Percentiles rank a stretch among this genome's conserved stretches.
phyloP scores from a whole-genome alignment of 2,329 filamentous ascomycete genomes.

The Penicillium sp. region DNA sequence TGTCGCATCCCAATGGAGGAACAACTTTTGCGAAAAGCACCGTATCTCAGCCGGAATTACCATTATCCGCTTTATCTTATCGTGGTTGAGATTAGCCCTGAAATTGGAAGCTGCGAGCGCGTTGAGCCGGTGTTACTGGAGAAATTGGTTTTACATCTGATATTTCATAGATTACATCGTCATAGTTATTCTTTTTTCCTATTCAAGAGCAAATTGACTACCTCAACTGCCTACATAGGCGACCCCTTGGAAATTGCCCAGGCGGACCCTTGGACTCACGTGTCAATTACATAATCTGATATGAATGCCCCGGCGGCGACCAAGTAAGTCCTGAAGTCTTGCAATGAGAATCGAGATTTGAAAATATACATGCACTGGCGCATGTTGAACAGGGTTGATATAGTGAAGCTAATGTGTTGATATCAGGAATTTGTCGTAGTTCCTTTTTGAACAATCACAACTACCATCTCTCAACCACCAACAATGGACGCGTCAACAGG shows the following conservation, averaged over 20 bases:
- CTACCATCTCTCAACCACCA: conserved; percentile 1
- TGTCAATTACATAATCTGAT: conserved; percentile 3
- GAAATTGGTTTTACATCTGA: neutral
- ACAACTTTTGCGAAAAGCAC: conserved; percentile 20
- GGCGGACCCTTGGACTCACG: neutral
- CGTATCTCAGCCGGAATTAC: conserved; percentile 25
- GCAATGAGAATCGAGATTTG: neutral
- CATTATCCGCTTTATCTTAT: conserved; percentile 31
- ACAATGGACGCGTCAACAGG: conserved; percentile 29
- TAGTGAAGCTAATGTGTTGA: neutral
- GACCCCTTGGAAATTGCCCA: neutral
- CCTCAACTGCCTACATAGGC: neutral
- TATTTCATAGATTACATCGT: neutral
- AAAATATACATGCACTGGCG: neutral
- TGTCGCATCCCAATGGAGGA: conserved; percentile 1
- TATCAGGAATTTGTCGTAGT: neutral
- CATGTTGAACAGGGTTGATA: neutral
- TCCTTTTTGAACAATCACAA: neutral
- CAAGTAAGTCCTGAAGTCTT: neutral
- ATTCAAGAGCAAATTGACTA: neutral
- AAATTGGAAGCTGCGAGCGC: neutral
- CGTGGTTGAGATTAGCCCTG: neutral
- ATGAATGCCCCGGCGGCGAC: neutral
- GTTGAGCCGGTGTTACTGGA: neutral
- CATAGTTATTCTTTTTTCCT: neutral